Percentiles rank a stretch among this genome's conserved stretches.
Conservation (phyloP, 75 land plant genomes). For the Cryptomeria japonica region DNA sequence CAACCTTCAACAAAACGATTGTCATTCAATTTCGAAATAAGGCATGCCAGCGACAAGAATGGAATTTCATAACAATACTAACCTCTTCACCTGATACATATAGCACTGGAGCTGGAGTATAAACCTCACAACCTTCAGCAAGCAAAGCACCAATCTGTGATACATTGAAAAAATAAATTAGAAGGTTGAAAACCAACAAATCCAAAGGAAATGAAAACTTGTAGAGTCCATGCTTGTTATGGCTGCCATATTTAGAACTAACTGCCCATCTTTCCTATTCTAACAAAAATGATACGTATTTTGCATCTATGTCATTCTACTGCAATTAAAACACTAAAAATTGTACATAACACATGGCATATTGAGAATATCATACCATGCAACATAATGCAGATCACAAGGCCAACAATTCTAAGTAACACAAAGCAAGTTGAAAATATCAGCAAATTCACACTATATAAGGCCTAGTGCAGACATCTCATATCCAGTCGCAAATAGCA, state of each 20-base stretch:
- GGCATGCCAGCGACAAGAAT: background rate
- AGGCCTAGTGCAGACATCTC: background rate
- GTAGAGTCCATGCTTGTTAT: background rate
- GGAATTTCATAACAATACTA: background rate
- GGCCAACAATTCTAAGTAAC: background rate
- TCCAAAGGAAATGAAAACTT: background rate
- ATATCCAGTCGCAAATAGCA: background rate
- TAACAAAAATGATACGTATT: background rate
- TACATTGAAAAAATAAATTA: background rate
- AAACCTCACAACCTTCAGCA: conserved; percentile 41
- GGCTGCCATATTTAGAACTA: background rate
- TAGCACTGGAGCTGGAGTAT: conserved; percentile 55
- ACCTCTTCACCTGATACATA: conserved; percentile 99
- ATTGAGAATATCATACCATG: background rate
- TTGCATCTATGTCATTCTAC: background rate
- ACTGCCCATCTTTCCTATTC: background rate
- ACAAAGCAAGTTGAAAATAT: background rate
- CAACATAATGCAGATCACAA: background rate
- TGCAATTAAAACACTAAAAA: background rate
- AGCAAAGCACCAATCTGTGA: conserved; percentile 69
- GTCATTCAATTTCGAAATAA: background rate
- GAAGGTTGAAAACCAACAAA: background rate
- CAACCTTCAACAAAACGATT: background rate
- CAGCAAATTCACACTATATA: background rate
- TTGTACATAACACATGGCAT: background rate